These are phyloP conservation scores for Botryosphaeria agaves DNA, from an alignment of 2,329 filamentous ascomycete genomes.

Conservation along the genomic window DNA sequence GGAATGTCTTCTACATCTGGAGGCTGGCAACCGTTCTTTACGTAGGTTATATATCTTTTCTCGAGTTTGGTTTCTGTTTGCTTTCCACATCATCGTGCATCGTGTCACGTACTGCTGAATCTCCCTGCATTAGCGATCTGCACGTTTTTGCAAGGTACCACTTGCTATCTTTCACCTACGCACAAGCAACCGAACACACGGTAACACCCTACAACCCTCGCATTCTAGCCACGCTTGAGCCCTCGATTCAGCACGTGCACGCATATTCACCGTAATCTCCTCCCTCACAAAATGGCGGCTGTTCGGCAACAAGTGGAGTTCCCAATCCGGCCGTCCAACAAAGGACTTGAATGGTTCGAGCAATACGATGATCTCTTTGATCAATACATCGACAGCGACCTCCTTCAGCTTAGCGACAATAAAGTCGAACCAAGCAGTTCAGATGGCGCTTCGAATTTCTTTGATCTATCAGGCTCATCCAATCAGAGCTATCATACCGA, in stretches of 20 bases:
- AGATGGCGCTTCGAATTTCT: conserved; percentile 31
- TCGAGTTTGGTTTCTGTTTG: conserved; percentile 2
- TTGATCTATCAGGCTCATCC: conserved; percentile 30
- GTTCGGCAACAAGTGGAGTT: conserved; percentile 10
- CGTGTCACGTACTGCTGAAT: not conserved
- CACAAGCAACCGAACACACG: not conserved
- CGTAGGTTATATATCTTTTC: conserved; percentile 2
- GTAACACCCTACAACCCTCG: not conserved
- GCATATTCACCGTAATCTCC: too few species aligned
- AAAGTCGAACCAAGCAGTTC: conserved; percentile 30
- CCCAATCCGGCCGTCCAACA: conserved; percentile 30
- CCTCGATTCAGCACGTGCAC: not conserved
- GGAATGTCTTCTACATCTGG: too few species aligned
- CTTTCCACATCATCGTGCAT: conserved; percentile 1
- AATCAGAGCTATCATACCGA: conserved; percentile 31
- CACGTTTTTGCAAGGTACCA: conserved; percentile 2
- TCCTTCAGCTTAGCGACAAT: conserved; percentile 28
- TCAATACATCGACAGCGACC: conserved; percentile 42
- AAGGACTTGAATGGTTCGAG: conserved; percentile 36
- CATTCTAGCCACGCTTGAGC: not conserved
- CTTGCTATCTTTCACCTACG: too few species aligned
- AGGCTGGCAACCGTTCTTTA: conserved; percentile 1
- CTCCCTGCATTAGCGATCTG: conserved; percentile 1
- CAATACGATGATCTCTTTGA: conserved; percentile 45
- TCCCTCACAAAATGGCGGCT: conserved; percentile 4